These are phyloP conservation scores for Euphrasia confusa DNA, from an alignment of 257 asterid genomes.

Conservation along the genomic window DNA sequence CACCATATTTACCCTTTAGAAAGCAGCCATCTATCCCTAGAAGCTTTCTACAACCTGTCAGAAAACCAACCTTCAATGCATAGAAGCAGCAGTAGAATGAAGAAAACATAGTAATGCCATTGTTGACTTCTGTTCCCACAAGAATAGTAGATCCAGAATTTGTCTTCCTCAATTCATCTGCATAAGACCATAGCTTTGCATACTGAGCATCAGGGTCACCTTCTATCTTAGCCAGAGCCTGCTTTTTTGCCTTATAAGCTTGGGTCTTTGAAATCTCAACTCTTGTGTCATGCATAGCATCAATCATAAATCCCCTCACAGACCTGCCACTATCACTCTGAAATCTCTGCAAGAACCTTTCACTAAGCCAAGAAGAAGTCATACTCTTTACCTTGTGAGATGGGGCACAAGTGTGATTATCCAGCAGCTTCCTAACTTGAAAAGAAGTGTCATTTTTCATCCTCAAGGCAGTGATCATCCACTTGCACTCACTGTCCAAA, in stretches of 20 bases:
- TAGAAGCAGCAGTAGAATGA: neutral
- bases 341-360: no score
- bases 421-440: no score
- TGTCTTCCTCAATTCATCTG: neutral
- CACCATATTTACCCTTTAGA: neutral
- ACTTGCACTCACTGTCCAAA: no score
- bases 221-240: neutral
- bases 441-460: no score
- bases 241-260: neutral
- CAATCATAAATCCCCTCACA: no score
- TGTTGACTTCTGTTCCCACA: neutral
- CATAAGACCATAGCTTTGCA: neutral
- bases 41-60: neutral
- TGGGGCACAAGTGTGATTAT: no score
- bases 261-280: neutral
- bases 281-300: no score
- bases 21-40: neutral
- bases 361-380: no score
- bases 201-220: neutral
- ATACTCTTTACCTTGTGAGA: no score
- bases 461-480: no score
- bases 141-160: neutral
- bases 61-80: neutral
- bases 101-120: no score
- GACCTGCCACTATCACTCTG: no score